Base-by-base conservation (phyloP, 2,329 filamentous ascomycete genomes). In the Ascochyta fabae region DNA sequence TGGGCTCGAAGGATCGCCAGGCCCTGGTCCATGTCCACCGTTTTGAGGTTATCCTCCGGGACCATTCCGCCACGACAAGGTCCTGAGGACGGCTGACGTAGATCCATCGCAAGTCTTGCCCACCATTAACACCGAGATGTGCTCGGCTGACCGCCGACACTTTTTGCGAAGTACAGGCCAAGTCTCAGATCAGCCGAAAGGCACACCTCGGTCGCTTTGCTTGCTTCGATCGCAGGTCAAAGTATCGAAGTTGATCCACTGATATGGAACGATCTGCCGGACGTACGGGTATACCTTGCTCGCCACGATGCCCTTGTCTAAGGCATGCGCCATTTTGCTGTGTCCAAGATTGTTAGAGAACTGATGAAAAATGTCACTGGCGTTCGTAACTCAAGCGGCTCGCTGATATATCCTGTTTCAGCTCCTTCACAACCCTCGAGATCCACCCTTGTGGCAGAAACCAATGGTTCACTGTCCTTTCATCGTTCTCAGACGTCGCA, bases 141-240 rank as follows among this genome's bases (percentile, higher is more conserved):
- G 64, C 62, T 68, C 65, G 66, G 62, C 65, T 69, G 69, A 67
- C 62, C 64, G 59, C 59, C 56, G 60, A 60, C 47, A 64, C 51
- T 61, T 62, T 54, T 60, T 60, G 64, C 52, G 50, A 48, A 48
- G 48, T 53, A 51, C 42, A 54, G 53, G 53, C 68, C 64, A 73
- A 69, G 69, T 66, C 66, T 72, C 62, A 71, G 69, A 74, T 75
- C 70, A 73, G 67, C 70, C 72, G 68, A 66, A 64, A 64, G 61
- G 51, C 55, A 66, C 49, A 44, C 52, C 41, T 35, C 53, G 41
- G 35, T 39, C 58, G 53, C 56, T 49, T 54, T 56, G 51, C 61
- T 59, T 56, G 48, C 43, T 48, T 50, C 60, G 54, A 46, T 57
- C 49, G 22, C 29, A 50, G 13, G 16, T 35, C 19, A 38, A 39